Evolutionary conservation across 257 asterid genomes (phyloP), one percentile per base, ranked within the genome.

Genomic region (Fraxinus americana): DNA sequence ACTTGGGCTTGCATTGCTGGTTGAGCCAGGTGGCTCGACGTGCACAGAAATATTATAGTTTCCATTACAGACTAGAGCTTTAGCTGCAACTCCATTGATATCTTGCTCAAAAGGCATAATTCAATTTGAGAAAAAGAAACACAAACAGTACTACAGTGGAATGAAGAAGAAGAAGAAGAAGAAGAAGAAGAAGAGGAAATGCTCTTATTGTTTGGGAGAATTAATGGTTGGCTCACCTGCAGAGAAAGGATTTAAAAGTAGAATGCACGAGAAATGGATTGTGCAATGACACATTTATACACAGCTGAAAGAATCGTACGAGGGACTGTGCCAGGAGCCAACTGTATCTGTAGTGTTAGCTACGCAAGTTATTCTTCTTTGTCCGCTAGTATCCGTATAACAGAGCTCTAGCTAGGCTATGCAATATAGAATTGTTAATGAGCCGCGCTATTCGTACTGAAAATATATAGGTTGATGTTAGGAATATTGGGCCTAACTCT

Each of bases 31-130:
- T 12, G 82, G 84, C 70, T 88, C 93, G 66, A 84, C 80, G 16
- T 82, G 93, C 19, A 78, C 71, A 0, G 85, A 82, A 41, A 82
- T 41, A 71, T 50, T 84, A 0, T 86, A 89, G 3, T 76, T 11
- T 75, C 85, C 73, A 68, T 77, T 75, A 59, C 81, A 61, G 52
- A 80, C 80, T 5, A 61, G 70, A 77, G 52, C 72, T 4, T 72
- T 78, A 34, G 87, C n/a, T 4, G 89, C 45, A 57, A 72, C 83
- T 30, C 87, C 82, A n/a, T 75, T 12, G 4, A 43, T 83, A 45
- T 93, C 92, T 86, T 89, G 96, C 77, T 89, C 89, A 32, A 89
- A 94, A 8, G 94, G 91, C 96, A 93, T 88, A 97, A 90, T 93
- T 84, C 82, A 66, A 1, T 61, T 69, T 16, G 34, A 16, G 43